Conservation (phyloP, 805 yeast species). For the Nakazawaea anatomiae region DNA sequence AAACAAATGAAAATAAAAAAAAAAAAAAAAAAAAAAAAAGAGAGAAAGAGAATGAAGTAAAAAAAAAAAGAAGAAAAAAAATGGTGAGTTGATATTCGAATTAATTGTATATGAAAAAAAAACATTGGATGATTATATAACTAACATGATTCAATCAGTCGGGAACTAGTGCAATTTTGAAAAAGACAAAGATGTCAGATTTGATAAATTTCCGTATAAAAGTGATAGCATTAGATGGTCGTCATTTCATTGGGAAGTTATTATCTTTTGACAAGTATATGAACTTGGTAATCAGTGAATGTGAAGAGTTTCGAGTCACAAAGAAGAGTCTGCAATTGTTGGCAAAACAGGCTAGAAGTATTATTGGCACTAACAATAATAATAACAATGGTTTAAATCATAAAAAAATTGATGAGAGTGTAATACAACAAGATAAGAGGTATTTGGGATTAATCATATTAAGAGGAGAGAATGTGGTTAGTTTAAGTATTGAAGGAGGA, state of each 20-base stretch:
- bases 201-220: slow-evolving; percentile 68
- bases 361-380: background rate
- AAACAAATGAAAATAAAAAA: too few species aligned
- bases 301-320: slow-evolving; percentile 77
- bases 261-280: slow-evolving; percentile 86
- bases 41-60: too few species aligned
- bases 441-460: slow-evolving; percentile 74
- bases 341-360: slow-evolving; percentile 17
- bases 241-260: slow-evolving; percentile 73
- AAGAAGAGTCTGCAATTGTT: slow-evolving; percentile 44
- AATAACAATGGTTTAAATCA: background rate
- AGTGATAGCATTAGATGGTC: slow-evolving; percentile 70
- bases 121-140: background rate
- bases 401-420: slow-evolving; percentile 17
- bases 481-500: slow-evolving; percentile 56
- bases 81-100: background rate
- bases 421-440: slow-evolving; percentile 60
- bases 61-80: background rate
- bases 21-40: too few species aligned
- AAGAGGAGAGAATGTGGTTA: slow-evolving; percentile 83
- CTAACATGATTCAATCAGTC: background rate
- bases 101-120: background rate
- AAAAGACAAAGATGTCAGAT: slow-evolving; percentile 49
- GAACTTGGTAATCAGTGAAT: slow-evolving; percentile 78
- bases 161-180: slow-evolving; percentile 13